phyloP scores from a whole-genome alignment of 306 rosid genomes.

The Medicago lupulina region DNA sequence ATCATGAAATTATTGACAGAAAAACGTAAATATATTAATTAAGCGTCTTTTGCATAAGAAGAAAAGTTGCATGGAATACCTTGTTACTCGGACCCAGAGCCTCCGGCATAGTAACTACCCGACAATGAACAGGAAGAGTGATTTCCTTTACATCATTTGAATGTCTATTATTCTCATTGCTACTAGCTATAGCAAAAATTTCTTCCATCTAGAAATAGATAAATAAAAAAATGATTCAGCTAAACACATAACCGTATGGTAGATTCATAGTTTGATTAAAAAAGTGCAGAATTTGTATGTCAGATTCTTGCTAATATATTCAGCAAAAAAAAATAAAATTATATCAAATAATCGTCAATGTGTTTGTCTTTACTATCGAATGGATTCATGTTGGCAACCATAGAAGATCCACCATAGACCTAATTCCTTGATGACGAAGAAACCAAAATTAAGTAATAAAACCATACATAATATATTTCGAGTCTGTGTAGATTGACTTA shows the following conservation, averaged over 20 bases:
- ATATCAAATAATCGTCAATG: not conserved
- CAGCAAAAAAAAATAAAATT: not conserved
- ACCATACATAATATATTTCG: no score
- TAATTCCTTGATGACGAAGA: no score
- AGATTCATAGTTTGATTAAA: not conserved
- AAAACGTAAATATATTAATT: slow-evolving; percentile 4
- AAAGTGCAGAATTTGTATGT: not conserved
- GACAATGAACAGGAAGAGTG: slow-evolving; percentile 59
- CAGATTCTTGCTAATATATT: not conserved
- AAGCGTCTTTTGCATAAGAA: slow-evolving; percentile 10
- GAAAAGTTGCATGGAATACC: slow-evolving; percentile 48
- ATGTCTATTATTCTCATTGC: slow-evolving; percentile 54
- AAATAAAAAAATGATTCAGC: slow-evolving; percentile 6
- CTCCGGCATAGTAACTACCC: slow-evolving; percentile 60
- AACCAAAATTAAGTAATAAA: no score
- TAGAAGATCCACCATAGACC: no score
- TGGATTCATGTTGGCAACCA: no score
- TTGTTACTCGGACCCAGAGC: slow-evolving; percentile 51
- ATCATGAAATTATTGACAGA: slow-evolving; percentile 9
- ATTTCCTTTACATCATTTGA: slow-evolving; percentile 60
- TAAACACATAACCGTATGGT: slow-evolving; percentile 1
- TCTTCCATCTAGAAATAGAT: slow-evolving; percentile 50
- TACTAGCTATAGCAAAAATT: slow-evolving; percentile 47
- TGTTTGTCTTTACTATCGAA: not conserved
- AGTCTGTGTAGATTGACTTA: no score